Conservation (phyloP, 192 early-diverging fungal genomes). For the Backusella australiensis region DNA sequence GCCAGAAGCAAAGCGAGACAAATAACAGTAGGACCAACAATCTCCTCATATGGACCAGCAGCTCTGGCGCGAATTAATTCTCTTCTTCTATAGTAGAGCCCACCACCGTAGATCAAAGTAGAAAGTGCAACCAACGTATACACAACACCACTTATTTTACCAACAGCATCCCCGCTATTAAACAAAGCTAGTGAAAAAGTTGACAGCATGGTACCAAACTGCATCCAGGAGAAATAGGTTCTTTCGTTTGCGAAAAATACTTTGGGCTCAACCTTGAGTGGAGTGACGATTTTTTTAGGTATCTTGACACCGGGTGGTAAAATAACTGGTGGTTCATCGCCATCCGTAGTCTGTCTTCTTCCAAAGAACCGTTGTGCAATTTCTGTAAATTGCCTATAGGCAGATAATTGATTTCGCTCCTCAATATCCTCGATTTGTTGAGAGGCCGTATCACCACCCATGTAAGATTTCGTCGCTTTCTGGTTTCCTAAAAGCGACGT, state of each 20-base stretch:
- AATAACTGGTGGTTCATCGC: not conserved
- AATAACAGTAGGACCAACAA: constrained; percentile 66
- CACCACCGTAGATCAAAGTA: constrained; percentile 67
- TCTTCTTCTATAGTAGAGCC: constrained; percentile 65
- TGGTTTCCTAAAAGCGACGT: constrained; percentile 12
- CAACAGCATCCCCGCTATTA: constrained; percentile 70
- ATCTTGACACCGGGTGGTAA: constrained; percentile 31
- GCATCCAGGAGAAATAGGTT: constrained; percentile 80
- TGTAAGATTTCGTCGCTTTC: not conserved
- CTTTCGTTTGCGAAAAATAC: constrained; percentile 86
- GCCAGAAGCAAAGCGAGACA: constrained; percentile 60
- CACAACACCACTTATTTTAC: constrained; percentile 61
- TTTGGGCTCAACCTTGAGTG: constrained; percentile 80
- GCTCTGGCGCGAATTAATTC: constrained; percentile 59
- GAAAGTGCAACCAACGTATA: constrained; percentile 67
- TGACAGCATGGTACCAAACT: constrained; percentile 66
- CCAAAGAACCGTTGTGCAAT: not conserved
- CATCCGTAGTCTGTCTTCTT: not conserved
- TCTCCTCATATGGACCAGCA: constrained; percentile 62
- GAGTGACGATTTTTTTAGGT: constrained; percentile 42
- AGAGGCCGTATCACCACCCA: not conserved
- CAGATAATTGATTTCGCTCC: not conserved
- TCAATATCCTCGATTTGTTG: not conserved
- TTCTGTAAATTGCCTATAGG: not conserved
- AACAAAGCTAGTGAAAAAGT: constrained; percentile 67